Evolutionary conservation across 2,329 filamentous ascomycete genomes (phyloP).

Genomic region (Fusarium oxysporum): DNA sequence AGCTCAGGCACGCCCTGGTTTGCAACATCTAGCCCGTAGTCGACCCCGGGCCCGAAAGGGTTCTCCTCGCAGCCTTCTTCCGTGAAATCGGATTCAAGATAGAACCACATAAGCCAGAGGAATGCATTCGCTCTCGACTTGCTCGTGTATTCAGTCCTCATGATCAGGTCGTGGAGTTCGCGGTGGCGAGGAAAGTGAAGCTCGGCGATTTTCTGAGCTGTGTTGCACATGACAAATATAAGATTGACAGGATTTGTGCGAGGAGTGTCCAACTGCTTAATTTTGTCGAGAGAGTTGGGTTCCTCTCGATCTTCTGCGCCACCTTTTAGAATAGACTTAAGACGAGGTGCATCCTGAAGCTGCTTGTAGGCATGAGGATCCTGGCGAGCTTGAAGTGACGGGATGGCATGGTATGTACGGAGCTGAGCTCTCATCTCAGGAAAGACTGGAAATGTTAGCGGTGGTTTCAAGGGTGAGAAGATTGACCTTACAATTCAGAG

Average conservation of each 20-base stretch:
- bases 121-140: conserved; percentile 87
- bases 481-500: conserved; percentile 82
- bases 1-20: conserved; percentile 78
- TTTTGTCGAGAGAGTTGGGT: conserved; percentile 84
- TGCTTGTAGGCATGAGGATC: conserved; percentile 98
- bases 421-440: conserved; percentile 99
- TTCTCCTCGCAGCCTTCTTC: conserved; percentile 89
- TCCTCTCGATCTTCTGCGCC: conserved; percentile 91
- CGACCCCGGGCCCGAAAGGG: conserved; percentile 82
- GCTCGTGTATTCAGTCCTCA: conserved; percentile 87
- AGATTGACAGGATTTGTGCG: conserved; percentile 98
- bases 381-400: conserved; percentile 92
- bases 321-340: conserved; percentile 97
- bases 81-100: conserved; percentile 94
- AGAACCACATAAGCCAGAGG: conserved; percentile 99
- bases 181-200: conserved; percentile 85
- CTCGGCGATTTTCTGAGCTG: conserved; percentile 91
- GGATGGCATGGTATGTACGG: conserved; percentile 97
- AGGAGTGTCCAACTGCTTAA: conserved; percentile 72
- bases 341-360: conserved; percentile 91
- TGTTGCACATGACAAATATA: conserved; percentile 92
- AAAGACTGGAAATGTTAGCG: conserved; percentile 75
- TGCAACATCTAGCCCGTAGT: conserved; percentile 72
- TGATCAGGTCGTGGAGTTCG: conserved; percentile 97
- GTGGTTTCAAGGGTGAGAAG: not conserved